These are phyloP conservation scores for Blumeriella jaapii DNA, from an alignment of 2,329 filamentous ascomycete genomes.

Conservation along the genomic window DNA sequence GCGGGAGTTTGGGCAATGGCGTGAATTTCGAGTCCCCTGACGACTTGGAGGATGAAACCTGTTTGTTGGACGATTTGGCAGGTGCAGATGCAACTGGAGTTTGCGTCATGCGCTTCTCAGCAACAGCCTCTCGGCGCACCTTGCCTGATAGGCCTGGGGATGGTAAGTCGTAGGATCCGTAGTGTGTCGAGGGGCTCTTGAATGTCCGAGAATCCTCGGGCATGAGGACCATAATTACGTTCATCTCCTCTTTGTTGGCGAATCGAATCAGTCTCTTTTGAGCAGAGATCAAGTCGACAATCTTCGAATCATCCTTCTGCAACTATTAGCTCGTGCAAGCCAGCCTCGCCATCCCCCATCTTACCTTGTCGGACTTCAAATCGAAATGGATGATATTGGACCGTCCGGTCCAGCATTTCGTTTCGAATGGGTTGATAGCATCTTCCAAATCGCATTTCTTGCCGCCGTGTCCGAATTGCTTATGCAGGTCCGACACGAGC, in stretches of 20 bases:
- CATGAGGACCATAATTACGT: conserved; percentile 23
- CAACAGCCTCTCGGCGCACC: conserved; percentile 15
- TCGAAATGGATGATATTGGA: conserved; percentile 21
- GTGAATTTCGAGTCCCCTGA: conserved; percentile 12
- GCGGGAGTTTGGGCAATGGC: conserved; percentile 32
- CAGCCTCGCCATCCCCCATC: background rate
- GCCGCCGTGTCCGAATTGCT: conserved; percentile 16
- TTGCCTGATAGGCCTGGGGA: conserved; percentile 12
- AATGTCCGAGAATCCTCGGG: conserved; percentile 18
- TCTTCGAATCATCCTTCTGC: conserved; percentile 6
- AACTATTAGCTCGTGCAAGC: conserved; percentile 2
- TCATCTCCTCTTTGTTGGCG: conserved; percentile 22
- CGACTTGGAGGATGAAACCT: conserved; percentile 10
- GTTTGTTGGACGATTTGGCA: conserved; percentile 6
- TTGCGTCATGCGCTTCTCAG: conserved; percentile 24
- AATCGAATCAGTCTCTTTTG: conserved; percentile 20
- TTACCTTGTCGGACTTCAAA: conserved; percentile 19
- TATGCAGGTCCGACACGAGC: conserved; percentile 24
- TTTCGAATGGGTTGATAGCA: conserved; percentile 23
- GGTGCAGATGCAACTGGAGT: conserved; percentile 6
- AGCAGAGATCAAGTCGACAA: conserved; percentile 16
- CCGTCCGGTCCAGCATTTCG: conserved; percentile 28
- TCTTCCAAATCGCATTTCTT: conserved; percentile 19
- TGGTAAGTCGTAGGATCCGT: conserved; percentile 22
- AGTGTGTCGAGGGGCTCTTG: conserved; percentile 16